Base-by-base conservation (phyloP, 2,329 filamentous ascomycete species). In the Hypomyces perniciosus region DNA sequence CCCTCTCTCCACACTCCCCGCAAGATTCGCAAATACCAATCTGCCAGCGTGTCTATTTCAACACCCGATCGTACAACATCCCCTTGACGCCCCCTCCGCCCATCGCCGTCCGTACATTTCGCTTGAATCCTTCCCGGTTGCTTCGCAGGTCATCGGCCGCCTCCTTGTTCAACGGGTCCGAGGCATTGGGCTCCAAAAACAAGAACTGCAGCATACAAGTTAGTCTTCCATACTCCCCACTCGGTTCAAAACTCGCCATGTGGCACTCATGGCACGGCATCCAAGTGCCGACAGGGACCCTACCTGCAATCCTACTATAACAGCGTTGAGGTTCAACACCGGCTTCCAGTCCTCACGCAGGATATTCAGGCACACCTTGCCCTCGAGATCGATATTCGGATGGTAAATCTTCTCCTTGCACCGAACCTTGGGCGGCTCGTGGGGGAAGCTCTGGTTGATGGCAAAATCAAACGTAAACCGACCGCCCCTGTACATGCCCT, bases 361-460 rank as follows among this genome's bases (percentile, higher is more conserved):
- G 62, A 99, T 99, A 69, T 99, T 99, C 64, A 99, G 73, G 75
- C 93, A 99, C 56, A 99, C 91, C 67, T 99, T 99, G 61, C 93
- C 93, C 68, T 97, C 90, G 38, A 96, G 79, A 65, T 99, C 93
- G 67, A 99, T 99, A 71, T 99, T 99, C 5, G 93, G 93, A 68
- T 99, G 93, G 74, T 99, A 99, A 62, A 99, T 97, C 78, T 96
- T 97, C 72, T 99, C 89, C 60, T 85, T 87, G 74, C 93, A 97
- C 65, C 88, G 93, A 61, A 99, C 93, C 73, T 97, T 97, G 20
- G 93, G 93, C 56, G 93, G 91, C 68, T 97, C 91, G 73, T 97
- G 93, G 1, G 93, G 93, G 72, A 96, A 99, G 74, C 88, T 93
- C 66, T 92, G 88, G 70, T 89, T 90, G 74, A 99, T 95, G 56